Evolutionary conservation across 257 asterid species (phyloP).

Genomic region (Ligustrum vulgare): DNA sequence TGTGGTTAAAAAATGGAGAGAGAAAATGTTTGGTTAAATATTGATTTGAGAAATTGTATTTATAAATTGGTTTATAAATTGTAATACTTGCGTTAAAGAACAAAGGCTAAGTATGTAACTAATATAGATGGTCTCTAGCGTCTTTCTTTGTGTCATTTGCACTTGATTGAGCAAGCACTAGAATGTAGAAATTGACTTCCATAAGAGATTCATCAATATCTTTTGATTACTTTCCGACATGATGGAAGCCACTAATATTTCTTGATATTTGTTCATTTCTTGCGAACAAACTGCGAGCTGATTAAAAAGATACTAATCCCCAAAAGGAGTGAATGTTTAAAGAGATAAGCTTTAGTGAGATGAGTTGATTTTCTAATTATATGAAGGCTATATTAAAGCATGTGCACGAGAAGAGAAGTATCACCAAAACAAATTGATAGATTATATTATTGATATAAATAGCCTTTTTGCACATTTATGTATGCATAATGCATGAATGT

Average conservation of each 20-base stretch:
- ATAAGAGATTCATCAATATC: neutral
- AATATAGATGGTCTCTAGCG: too few species aligned
- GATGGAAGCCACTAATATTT: neutral
- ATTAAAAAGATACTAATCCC: neutral
- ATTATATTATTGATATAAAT: neutral
- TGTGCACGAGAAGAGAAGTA: neutral
- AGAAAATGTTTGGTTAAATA: too few species aligned
- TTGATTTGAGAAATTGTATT: too few species aligned
- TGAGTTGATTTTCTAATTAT: too few species aligned
- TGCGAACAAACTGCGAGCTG: neutral
- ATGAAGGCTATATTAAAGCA: too few species aligned
- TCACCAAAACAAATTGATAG: neutral
- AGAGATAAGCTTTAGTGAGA: too few species aligned
- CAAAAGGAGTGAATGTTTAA: neutral
- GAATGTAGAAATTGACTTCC: neutral
- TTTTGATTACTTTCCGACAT: neutral
- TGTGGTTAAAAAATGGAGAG: too few species aligned
- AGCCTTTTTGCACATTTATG: neutral
- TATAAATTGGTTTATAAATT: too few species aligned
- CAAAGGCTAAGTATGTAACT: too few species aligned
- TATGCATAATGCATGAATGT: neutral
- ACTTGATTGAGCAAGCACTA: neutral
- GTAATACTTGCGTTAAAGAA: too few species aligned
- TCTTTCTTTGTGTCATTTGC: too few species aligned
- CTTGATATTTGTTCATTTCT: neutral